A percentile compares a stretch with the other conserved stretches of the same genome.
phyloP scores from a whole-genome alignment of 129 eudicot genomes.

The Helianthus tuberosus region DNA sequence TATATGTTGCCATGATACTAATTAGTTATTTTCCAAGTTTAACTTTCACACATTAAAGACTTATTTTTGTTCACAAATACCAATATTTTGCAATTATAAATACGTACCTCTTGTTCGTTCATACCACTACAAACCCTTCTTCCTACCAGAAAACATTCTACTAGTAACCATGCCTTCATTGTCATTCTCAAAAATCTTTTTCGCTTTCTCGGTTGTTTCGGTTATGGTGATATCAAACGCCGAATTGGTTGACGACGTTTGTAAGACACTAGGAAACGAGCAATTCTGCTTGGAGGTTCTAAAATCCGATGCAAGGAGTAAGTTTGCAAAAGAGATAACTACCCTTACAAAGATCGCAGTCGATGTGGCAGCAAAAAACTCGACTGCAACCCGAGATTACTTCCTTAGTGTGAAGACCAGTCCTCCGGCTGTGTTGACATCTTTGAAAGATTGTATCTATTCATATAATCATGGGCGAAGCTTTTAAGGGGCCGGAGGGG shows the following conservation, averaged over 20 bases:
- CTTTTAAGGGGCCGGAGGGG: no score
- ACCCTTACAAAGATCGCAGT: constrained; percentile 22
- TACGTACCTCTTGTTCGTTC: background rate
- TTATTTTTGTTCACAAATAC: background rate
- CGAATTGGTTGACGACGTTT: constrained; percentile 21
- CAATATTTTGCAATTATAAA: background rate
- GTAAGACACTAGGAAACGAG: background rate
- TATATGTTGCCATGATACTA: no score
- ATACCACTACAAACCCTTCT: background rate
- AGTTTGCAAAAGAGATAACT: constrained; percentile 3
- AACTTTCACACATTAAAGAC: background rate
- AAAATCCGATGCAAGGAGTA: constrained; percentile 15
- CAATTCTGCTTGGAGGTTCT: constrained; percentile 21
- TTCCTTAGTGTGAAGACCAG: constrained; percentile 12
- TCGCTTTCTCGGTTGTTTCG: background rate
- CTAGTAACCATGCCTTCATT: constrained; percentile 8
- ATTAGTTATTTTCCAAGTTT: background rate
- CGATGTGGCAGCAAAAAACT: constrained; percentile 1
- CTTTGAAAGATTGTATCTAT: constrained; percentile 10
- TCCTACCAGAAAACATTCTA: background rate
- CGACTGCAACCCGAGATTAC: constrained; percentile 15
- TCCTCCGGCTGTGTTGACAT: constrained; percentile 11
- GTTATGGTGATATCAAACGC: constrained; percentile 6
- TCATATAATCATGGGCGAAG: no score
- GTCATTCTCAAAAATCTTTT: constrained; percentile 10